Evolutionary conservation across 1,139 yeast genomes (phyloP), one percentile per base, ranked within the genome.

Genomic region (Debaryomyces singareniensis): DNA sequence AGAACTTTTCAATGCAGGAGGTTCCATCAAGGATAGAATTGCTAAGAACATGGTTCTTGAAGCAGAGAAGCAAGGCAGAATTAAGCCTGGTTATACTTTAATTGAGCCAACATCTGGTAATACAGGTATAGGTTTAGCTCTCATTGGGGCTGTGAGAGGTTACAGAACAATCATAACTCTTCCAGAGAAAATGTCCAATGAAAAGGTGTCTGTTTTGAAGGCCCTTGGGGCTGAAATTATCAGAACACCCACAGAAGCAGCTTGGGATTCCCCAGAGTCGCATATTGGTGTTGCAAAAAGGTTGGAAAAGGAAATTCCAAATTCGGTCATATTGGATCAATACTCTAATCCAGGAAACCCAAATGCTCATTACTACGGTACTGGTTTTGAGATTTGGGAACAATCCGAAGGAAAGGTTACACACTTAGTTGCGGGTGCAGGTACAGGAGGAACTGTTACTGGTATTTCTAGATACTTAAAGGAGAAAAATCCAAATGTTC

Each of bases 121-220:
- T 58, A 80, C 87, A 30, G 95, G 95, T 60, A 85, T 85, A 51
- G 95, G 95, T 39, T 69, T 85, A 45, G 95, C 95, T 4, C 67
- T 85, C 27, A 78, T 84, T 14, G 95, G 93, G 44, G 95, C 95
- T 26, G 85, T 85, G 30, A 78, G 74, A 51, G 95, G 95, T 29
- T 85, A 85, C 62, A 69, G 93, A 57, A 83, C 93, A 34, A 85
- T 85, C 50, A 85, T 85, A 53, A 84, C 95, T 5, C 68, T 85
- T 44, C 95, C 95, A 21, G 95, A 85, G 62, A 85, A 85, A 63
- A 85, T 85, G 95, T 82, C 93, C 24, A 84, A 84, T 53, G 95
- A 85, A 55, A 85, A 85, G 55, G 95, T 85, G 21, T 76, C 89
- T 29, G 95, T 85, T 5, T 71, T 85, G 55, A 84, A 84, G 59